phyloP scores from a whole-genome alignment of 2,329 filamentous ascomycete species.

The Fusarium begoniae region DNA sequence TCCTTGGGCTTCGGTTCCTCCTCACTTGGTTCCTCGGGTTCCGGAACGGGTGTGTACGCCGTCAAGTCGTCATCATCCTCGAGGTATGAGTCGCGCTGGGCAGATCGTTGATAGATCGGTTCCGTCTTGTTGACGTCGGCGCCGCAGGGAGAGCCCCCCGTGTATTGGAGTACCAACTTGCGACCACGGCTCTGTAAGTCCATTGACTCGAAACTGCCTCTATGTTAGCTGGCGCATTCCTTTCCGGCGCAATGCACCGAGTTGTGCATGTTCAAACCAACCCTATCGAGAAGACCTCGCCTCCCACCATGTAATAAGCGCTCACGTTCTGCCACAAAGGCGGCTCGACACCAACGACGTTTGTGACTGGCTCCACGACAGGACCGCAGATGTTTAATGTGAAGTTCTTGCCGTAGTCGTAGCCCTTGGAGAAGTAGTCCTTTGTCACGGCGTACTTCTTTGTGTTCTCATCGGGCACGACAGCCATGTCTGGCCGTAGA shows the following conservation, averaged over 20 bases:
- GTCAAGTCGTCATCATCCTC: constrained; percentile 39
- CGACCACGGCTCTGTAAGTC: constrained; percentile 69
- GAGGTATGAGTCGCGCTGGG: constrained; percentile 37
- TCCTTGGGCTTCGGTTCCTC: constrained; percentile 34
- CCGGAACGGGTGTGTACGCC: constrained; percentile 24
- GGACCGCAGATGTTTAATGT: constrained; percentile 83
- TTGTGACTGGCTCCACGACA: constrained; percentile 72
- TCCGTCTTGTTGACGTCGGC: constrained; percentile 52
- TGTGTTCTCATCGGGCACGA: constrained; percentile 53
- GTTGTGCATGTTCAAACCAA: constrained; percentile 51
- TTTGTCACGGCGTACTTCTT: constrained; percentile 53
- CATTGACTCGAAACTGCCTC: constrained; percentile 57
- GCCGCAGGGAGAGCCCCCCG: constrained; percentile 78
- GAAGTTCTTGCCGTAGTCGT: constrained; percentile 83
- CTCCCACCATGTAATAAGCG: constrained; percentile 76
- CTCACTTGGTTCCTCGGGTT: constrained; percentile 20
- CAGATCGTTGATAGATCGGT: constrained; percentile 41
- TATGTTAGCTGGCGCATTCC: constrained; percentile 18
- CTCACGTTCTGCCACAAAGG: constrained; percentile 76
- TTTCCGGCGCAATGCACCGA: neutral
- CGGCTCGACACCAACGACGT: constrained; percentile 72
- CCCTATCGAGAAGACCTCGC: constrained; percentile 79
- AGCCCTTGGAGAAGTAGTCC: constrained; percentile 73
- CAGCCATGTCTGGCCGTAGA: constrained; percentile 63
- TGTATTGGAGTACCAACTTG: constrained; percentile 81